phyloP scores from a whole-genome alignment of 2,329 filamentous ascomycete genomes.

The Neofusicoccum laricinum region DNA sequence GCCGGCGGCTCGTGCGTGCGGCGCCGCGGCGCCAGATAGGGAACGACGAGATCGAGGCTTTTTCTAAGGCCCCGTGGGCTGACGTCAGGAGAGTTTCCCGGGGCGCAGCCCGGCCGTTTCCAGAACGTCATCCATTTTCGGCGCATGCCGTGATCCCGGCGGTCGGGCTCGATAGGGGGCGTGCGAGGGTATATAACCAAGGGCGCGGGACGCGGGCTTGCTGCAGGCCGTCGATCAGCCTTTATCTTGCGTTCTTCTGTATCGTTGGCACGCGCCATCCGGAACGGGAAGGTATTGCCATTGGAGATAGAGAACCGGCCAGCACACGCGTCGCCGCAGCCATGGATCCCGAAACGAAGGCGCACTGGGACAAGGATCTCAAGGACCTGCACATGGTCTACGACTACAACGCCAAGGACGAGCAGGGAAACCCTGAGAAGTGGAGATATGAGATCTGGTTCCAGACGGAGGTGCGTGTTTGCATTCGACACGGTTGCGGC shows the following conservation, averaged over 20 bases:
- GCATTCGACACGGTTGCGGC: background rate
- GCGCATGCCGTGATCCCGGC: background rate
- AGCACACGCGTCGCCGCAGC: background rate
- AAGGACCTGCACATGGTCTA: conserved; percentile 56
- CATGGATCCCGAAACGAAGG: conserved; percentile 2
- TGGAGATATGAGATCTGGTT: conserved; percentile 64
- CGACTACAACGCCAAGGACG: conserved; percentile 52
- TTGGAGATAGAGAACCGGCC: background rate
- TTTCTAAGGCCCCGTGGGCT: background rate
- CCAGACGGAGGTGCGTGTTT: conserved; percentile 40
- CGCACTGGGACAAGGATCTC: conserved; percentile 50
- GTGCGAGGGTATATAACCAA: background rate
- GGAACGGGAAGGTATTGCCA: background rate
- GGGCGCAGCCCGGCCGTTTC: background rate
- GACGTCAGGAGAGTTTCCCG: background rate
- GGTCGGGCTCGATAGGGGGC: background rate
- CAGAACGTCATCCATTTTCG: background rate
- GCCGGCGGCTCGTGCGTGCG: background rate
- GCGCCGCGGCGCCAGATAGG: background rate
- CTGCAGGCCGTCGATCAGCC: background rate
- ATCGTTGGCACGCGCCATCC: background rate
- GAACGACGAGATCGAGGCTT: background rate
- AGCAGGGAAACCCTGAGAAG: conserved; percentile 51
- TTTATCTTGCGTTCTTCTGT: background rate
- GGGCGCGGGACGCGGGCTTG: background rate